Percentiles rank a stretch among this genome's conserved stretches.
Evolutionary conservation across 2,329 filamentous ascomycete genomes (phyloP).

Genomic region (Trichoderma koningii): DNA sequence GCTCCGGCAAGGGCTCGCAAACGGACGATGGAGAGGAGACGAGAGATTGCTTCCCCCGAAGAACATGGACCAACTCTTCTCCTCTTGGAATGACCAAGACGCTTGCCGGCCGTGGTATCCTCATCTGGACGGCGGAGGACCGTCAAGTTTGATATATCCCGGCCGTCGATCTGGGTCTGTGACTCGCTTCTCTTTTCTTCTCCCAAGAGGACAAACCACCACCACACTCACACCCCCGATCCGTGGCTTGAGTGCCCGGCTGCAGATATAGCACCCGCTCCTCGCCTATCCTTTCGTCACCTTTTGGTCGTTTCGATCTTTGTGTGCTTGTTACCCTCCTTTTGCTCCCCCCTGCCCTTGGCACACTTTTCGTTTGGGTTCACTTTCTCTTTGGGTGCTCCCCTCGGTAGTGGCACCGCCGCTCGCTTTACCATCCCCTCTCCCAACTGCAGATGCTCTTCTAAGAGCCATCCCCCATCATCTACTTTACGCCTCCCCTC

Average conservation of each 20-base stretch:
- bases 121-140: neutral
- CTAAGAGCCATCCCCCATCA: neutral
- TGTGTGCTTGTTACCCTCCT: neutral
- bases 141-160: conserved; percentile 11
- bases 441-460: neutral
- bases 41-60: neutral
- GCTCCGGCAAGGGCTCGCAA: neutral
- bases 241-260: conserved; percentile 13
- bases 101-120: conserved; percentile 2
- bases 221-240: neutral
- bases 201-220: neutral
- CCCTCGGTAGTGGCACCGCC: too few relatives aligned
- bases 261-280: conserved; percentile 24
- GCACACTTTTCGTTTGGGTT: neutral
- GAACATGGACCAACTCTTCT: neutral
- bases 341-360: neutral
- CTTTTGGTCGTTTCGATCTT: neutral
- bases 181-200: conserved; percentile 8
- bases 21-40: neutral
- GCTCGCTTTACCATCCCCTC: neutral
- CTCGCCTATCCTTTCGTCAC: conserved; percentile 4
- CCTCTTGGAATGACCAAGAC: neutral
- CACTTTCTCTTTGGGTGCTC: neutral
- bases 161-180: conserved; percentile 21
- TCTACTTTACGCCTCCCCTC: neutral